These are phyloP conservation scores for Boletus pseudo-olivaceus DNA, from an alignment of 768 basidiomycete species.

Conservation along the genomic window DNA sequence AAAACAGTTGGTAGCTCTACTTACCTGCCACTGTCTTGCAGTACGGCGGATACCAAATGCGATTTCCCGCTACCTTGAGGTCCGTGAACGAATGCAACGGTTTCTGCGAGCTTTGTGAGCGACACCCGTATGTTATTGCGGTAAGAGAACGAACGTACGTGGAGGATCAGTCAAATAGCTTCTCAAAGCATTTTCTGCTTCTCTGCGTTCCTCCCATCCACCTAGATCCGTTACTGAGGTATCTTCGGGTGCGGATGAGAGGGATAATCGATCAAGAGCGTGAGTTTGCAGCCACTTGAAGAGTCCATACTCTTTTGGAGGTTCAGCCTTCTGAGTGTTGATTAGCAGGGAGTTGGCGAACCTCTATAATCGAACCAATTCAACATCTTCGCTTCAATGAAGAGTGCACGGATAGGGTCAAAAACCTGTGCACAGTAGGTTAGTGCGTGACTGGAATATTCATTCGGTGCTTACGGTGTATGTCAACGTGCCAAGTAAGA, in stretches of 20 bases:
- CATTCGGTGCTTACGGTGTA: constrained; percentile 63
- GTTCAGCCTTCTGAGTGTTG: not conserved
- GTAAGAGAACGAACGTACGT: constrained; percentile 38
- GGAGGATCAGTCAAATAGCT: constrained; percentile 78
- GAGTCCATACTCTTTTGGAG: constrained; percentile 55
- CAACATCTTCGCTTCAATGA: constrained; percentile 76
- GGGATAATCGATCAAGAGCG: constrained; percentile 50
- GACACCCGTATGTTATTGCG: not conserved
- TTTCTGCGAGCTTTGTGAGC: constrained; percentile 41
- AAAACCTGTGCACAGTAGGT: constrained; percentile 60
- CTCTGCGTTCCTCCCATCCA: constrained; percentile 82
- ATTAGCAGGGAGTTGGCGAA: constrained; percentile 27
- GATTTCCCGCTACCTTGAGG: constrained; percentile 83
- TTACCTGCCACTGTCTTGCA: constrained; percentile 54
- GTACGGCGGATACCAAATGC: constrained; percentile 49
- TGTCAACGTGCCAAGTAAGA: constrained; percentile 84
- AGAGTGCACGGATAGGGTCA: constrained; percentile 84
- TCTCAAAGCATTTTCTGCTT: constrained; percentile 65
- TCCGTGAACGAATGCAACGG: constrained; percentile 75
- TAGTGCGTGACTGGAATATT: not conserved
- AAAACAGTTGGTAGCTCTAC: not conserved
- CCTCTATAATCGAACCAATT: constrained; percentile 82
- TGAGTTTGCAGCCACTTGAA: constrained; percentile 74
- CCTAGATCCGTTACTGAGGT: constrained; percentile 29
- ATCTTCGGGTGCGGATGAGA: constrained; percentile 22